Conservation (phyloP, 768 basidiomycete genomes). For the Inosperma sp. region DNA sequence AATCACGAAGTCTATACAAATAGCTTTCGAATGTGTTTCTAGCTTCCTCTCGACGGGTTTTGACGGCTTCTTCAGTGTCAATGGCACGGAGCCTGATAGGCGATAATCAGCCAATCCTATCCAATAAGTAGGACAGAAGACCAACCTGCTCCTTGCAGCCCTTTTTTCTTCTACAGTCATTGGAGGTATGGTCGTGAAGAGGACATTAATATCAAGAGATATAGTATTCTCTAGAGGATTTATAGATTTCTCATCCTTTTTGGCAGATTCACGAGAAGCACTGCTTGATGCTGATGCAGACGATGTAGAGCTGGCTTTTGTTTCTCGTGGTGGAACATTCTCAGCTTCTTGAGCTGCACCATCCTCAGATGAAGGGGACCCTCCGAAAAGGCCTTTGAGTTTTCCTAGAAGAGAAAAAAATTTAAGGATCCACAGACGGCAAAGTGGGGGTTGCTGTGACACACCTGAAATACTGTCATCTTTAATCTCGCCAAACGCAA, state of each 20-base stretch:
- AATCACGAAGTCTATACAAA: conserved; percentile 84
- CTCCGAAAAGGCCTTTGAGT: conserved; percentile 83
- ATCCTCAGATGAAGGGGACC: conserved; percentile 40
- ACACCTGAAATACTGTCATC: conserved; percentile 72
- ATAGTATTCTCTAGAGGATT: conserved; percentile 59
- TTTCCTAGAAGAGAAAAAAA: conserved; percentile 49
- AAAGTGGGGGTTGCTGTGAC: no score
- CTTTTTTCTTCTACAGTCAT: conserved; percentile 78
- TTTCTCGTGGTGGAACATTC: conserved; percentile 41
- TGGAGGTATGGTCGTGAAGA: conserved; percentile 64
- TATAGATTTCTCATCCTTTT: conserved; percentile 30
- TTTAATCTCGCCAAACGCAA: conserved; percentile 77
- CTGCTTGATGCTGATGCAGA: conserved; percentile 31
- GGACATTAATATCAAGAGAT: conserved; percentile 56
- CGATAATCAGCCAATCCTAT: not conserved
- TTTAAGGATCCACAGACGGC: no score
- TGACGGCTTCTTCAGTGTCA: conserved; percentile 71
- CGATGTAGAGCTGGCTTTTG: conserved; percentile 29
- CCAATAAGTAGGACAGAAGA: not conserved
- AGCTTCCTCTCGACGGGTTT: conserved; percentile 80
- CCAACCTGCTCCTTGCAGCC: conserved; percentile 68
- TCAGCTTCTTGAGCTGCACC: conserved; percentile 38
- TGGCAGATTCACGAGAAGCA: conserved; percentile 34
- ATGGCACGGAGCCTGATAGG: conserved; percentile 65
- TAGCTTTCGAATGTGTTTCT: conserved; percentile 89